A percentile compares a stretch with the other conserved stretches of the same genome.
These are phyloP conservation scores for Cryphonectria nitschkei DNA, from an alignment of 2,329 filamentous ascomycete genomes.

Conservation along the genomic window DNA sequence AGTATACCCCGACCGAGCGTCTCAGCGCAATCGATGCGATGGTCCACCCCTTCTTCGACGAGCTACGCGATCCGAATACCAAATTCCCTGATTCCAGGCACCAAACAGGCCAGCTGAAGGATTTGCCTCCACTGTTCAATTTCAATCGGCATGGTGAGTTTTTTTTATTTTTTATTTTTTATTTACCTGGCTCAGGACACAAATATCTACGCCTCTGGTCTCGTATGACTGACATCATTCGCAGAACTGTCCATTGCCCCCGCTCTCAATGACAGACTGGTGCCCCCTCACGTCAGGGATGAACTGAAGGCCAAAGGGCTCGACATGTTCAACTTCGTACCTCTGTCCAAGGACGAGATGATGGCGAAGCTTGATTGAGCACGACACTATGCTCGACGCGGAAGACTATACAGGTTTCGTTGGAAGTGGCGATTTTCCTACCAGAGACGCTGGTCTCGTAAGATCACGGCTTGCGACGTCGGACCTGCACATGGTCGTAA, in stretches of 20 bases:
- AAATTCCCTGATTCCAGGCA: conserved; percentile 94
- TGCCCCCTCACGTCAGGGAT: conserved; percentile 80
- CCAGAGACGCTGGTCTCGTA: conserved; percentile 12
- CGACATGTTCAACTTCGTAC: conserved; percentile 92
- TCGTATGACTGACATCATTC: conserved; percentile 34
- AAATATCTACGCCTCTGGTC: conserved; percentile 4
- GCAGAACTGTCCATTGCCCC: conserved; percentile 95
- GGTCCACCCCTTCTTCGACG: conserved; percentile 98
- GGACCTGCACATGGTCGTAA: conserved; percentile 24
- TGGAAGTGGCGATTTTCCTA: conserved; percentile 23
- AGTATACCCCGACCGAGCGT: conserved; percentile 97
- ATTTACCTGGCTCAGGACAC: background rate
- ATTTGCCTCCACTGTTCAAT: conserved; percentile 87
- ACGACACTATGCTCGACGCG: conserved; percentile 32
- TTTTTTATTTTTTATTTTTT: background rate
- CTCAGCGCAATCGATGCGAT: conserved; percentile 93
- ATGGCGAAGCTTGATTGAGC: conserved; percentile 93
- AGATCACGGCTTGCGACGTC: conserved; percentile 20
- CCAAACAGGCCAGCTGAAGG: conserved; percentile 75
- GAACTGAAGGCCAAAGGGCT: conserved; percentile 76
- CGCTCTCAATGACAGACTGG: conserved; percentile 82
- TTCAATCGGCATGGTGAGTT: conserved; percentile 89
- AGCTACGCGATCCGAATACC: conserved; percentile 88
- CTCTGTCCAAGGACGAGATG: conserved; percentile 93
- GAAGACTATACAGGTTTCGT: conserved; percentile 22